Evolutionary conservation across 441 rosid genomes (phyloP), one percentile per base, ranked within the genome.

Genomic region (Brassica balearica): DNA sequence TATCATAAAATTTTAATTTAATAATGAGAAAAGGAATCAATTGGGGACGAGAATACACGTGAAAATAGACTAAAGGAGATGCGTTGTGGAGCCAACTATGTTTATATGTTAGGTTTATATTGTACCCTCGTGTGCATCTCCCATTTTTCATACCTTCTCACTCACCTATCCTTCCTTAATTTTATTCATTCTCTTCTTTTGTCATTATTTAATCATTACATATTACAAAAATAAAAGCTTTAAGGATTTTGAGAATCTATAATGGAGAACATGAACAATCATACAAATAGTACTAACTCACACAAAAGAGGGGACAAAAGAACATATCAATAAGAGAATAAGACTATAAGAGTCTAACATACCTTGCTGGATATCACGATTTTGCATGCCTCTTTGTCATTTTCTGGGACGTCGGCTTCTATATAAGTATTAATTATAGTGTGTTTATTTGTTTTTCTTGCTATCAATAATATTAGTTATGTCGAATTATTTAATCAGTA

Each of bases 31-130:
- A 51, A 66, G 17, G 29, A 67, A 82, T 63, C 77, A 76, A 65
- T 29, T 80, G 66, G 73, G 73, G 75, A 77, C 80, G 10, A 81
- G 69, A 79, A 29, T 74, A 74, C 84, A 87, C 71, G 77, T 78
- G 84, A 78, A 86, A 60, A 62, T 25, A 56, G 61, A 79, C 70
- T 70, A 58, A 76, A 81, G 72, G 85, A 86, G 72, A 77, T 77
- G 80, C 56, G 75, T 64, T 29, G 79, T 79, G 75, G 82, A 79
- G 79, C 82, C 79, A 81, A 86, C 67, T 23, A 67, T 77, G 82
- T 73, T 79, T 71, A 32, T 36, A 77, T 72, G 81, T 76, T 65
- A 71, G 71, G 76, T 75, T 72, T 17, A 59, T 64, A 75, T 51
- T 59, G 29, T 59, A 69, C 61, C 78, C 61, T 73, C 75, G 82